Percentiles rank a stretch among this genome's conserved stretches.
Conservation (phyloP, 352 stramenopile species). For the Pythium sukuiense region DNA sequence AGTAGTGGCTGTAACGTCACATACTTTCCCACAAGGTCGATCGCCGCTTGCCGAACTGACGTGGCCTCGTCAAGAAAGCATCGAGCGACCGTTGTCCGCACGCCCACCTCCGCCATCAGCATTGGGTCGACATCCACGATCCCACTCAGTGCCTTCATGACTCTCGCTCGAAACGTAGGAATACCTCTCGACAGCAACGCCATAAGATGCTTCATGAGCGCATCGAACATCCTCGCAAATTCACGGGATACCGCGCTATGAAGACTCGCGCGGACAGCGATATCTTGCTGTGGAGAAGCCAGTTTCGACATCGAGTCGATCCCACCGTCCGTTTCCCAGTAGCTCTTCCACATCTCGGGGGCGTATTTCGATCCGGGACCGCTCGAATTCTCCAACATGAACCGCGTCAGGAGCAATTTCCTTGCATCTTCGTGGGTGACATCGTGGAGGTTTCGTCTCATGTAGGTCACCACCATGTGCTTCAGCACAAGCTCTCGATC, state of each 20-base stretch:
- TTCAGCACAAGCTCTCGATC: constrained; percentile 43
- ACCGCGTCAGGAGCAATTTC: constrained; percentile 57
- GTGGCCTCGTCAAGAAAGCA: constrained; percentile 80
- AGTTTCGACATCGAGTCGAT: constrained; percentile 49
- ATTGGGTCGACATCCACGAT: constrained; percentile 86
- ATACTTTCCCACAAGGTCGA: constrained; percentile 86
- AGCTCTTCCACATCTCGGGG: constrained; percentile 42
- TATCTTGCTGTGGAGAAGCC: constrained; percentile 38
- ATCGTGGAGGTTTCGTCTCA: constrained; percentile 36
- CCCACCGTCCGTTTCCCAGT: constrained; percentile 39
- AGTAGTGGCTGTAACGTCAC: constrained; percentile 66
- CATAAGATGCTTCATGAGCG: constrained; percentile 74
- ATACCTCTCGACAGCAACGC: constrained; percentile 68
- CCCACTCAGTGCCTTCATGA: constrained; percentile 72
- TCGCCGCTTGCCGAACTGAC: constrained; percentile 78
- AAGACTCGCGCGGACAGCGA: constrained; percentile 47
- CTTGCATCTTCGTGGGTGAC: constrained; percentile 45
- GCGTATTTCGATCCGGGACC: neutral
- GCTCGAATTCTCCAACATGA: constrained; percentile 35
- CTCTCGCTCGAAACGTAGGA: constrained; percentile 65
- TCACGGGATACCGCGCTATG: constrained; percentile 51
- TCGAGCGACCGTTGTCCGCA: constrained; percentile 54
- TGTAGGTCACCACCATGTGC: constrained; percentile 62
- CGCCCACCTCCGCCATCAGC: constrained; percentile 69
- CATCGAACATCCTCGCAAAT: constrained; percentile 71